phyloP scores from a whole-genome alignment of 176 grass and related monocot genomes.

The Cocos nucifera region DNA sequence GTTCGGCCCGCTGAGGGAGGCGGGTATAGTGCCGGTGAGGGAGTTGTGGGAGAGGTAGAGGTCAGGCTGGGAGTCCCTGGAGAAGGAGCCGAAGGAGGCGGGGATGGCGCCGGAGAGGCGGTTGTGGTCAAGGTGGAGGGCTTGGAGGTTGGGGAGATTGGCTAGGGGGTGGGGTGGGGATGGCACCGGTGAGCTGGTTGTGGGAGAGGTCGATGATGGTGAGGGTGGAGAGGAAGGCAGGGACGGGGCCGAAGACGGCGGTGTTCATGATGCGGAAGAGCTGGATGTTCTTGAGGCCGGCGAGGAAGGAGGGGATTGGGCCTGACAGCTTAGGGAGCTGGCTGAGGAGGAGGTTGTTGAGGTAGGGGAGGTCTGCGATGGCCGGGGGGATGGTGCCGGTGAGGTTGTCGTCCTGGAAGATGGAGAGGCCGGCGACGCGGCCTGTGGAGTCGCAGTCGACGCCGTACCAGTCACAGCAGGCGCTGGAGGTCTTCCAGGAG shows the following conservation, averaged over 20 bases:
- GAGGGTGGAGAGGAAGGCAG: conserved; percentile 36
- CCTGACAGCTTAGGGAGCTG: conserved; percentile 39
- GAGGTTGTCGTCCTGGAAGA: conserved; percentile 35
- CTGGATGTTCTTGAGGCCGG: conserved; percentile 44
- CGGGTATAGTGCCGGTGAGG: conserved; percentile 50
- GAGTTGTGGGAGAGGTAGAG: conserved; percentile 49
- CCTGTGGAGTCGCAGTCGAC: conserved; percentile 46
- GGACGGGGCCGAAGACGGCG: conserved; percentile 48
- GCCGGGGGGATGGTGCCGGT: conserved; percentile 34
- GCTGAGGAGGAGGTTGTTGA: conserved; percentile 45
- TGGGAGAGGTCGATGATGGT: conserved; percentile 38
- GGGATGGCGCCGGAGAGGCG: conserved; percentile 33
- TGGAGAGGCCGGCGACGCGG: conserved; percentile 54
- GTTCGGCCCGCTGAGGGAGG: conserved; percentile 41
- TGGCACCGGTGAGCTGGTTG: conserved; percentile 39
- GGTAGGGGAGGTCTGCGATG: conserved; percentile 33
- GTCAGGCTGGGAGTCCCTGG: conserved; percentile 23
- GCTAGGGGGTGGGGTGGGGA: conserved; percentile 39
- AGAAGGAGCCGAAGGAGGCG: conserved; percentile 28
- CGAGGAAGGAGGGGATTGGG: conserved; percentile 45
- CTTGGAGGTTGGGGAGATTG: conserved; percentile 38
- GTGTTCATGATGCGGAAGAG: conserved; percentile 53
- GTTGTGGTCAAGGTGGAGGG: conserved; percentile 41
- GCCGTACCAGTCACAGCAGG: conserved; percentile 64
- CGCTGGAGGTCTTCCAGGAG: conserved; percentile 24